phyloP scores from a whole-genome alignment of 192 early-diverging fungal species.

The Coemansia sp. region DNA sequence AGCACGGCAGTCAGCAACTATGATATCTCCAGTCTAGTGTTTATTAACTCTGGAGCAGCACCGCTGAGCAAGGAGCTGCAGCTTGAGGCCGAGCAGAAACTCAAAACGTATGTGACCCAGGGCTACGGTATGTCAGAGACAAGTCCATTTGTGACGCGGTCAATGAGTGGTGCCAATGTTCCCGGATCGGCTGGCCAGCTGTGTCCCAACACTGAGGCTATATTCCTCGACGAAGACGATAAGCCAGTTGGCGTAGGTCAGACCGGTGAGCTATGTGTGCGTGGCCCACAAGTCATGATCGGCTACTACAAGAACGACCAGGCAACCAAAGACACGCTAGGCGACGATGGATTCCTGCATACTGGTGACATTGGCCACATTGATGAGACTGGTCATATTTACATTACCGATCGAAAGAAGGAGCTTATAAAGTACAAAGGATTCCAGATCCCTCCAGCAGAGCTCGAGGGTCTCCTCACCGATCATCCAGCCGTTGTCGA shows the following conservation, averaged over 20 bases:
- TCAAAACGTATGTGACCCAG: constrained; percentile 54
- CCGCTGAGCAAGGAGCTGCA: constrained; percentile 72
- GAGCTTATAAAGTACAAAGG: constrained; percentile 95
- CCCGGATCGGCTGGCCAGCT: constrained; percentile 70
- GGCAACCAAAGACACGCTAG: constrained; percentile 72
- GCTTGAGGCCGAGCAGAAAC: constrained; percentile 45
- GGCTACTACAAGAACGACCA: constrained; percentile 82
- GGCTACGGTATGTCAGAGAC: constrained; percentile 72
- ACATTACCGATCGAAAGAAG: constrained; percentile 77
- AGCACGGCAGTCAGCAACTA: constrained; percentile 72
- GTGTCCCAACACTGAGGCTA: constrained; percentile 70
- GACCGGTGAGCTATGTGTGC: constrained; percentile 81
- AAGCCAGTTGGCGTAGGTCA: constrained; percentile 61
- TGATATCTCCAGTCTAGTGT: constrained; percentile 65
- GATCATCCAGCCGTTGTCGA: constrained; percentile 69
- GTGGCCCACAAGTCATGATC: constrained; percentile 84
- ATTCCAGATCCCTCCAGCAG: constrained; percentile 82
- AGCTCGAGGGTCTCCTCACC: constrained; percentile 77
- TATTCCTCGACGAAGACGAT: constrained; percentile 71
- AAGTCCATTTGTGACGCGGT: constrained; percentile 42
- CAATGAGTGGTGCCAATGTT: constrained; percentile 10
- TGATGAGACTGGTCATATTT: constrained; percentile 63
- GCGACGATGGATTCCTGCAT: constrained; percentile 74
- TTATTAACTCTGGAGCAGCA: constrained; percentile 75
- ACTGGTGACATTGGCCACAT: constrained; percentile 80